Base-by-base conservation (phyloP, 805 yeast genomes). In the Nematodospora valgi region DNA sequence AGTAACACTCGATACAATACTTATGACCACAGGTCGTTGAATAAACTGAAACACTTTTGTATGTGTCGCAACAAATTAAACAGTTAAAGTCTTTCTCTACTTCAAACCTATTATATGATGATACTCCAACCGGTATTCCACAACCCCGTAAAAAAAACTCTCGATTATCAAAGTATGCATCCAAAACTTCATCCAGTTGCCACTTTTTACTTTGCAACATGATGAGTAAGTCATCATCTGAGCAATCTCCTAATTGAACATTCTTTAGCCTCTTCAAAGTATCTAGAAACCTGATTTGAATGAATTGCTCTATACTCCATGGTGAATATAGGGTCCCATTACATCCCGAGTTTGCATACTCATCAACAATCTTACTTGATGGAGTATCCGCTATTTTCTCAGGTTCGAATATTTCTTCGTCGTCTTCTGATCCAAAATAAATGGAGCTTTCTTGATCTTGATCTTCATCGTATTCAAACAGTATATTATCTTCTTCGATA, bases 1-100 rank as follows among this genome's bases (percentile, higher is more conserved):
- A 51, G 54, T 82, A 89, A 56, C 98, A 91, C 9, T 60, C 62
- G 2, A 64, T 46, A 53, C 98, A 93, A 46, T 67, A 83, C 34
- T 62, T 65, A 56, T 91, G 96, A 6, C 69, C 71, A 56, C 98
- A 93, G 11, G 68, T 68, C 12, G 86, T 55, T 3, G 70, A 57
- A 47, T 78, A 85, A 2, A 62, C 57, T 6, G 40, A 34, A 21
- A 61, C 36, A 2, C 41, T 41, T 0, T 51, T 50, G 18, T 62
- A 64, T 0, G 72, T 73, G 15, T 81, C 82, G 54, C 86, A 85
- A 57, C 96, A 89, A n/a, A 89, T 79, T 11, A 57, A 48, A 53
- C 96, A 87, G 18, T 54, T 41, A 43, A 68, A 75, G 30, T 47
- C 36, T 8, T 9, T 1, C 16, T 35, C n/a, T 20, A 21, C 28